Base-by-base conservation (phyloP, 345 rosid species). In the Jatropha curcas region DNA sequence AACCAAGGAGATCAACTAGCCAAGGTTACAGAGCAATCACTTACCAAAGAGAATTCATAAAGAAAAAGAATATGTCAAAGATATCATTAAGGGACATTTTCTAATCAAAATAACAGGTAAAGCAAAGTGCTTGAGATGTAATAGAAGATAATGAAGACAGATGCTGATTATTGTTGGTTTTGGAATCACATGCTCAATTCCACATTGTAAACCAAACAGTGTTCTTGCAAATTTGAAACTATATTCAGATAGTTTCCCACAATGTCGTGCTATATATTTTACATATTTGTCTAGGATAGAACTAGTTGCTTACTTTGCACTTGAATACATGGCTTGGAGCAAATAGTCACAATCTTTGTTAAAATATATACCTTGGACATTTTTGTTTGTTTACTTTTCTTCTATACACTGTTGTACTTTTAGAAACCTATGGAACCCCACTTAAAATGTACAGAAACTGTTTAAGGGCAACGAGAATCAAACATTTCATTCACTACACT, bases 1-100 rank as follows among this genome's bases (percentile, higher is more conserved):
- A 80, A 69, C 74, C 77, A 78, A 74, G 73, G 71, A 80, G 73
- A 80, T 81, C 51, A 84, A 77, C 82, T 12, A 46, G 67, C 25
- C 48, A 63, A 33, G 39, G 71, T 58, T 65, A 74, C 56, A 57
- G 51, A 41, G 27, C 60, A 67, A 56, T 72, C 71, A 35, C 72
- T 71, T 48, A 71, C 41, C 17, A 4, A 66, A 28, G 27, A 19
- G 33, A 60, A 33, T 48, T 17, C 14, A 64, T 35, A 0, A n/a
- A 43, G n/a, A 57, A 0, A 39, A 56, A 62, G n/a, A 37, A 8
- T 55, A 41, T 46, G 2, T 58, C 30, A 22, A 56, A 48, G 25
- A 52, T 24, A 31, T 1, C 45, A 2, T 65, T 0, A 13, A 13
- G 3, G 7, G 46, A 17, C 31, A n/a, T 35, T 69, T 37, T 37